phyloP scores from a whole-genome alignment of 1,284 basidiomycete species.

The Nidula niveotomentosa region DNA sequence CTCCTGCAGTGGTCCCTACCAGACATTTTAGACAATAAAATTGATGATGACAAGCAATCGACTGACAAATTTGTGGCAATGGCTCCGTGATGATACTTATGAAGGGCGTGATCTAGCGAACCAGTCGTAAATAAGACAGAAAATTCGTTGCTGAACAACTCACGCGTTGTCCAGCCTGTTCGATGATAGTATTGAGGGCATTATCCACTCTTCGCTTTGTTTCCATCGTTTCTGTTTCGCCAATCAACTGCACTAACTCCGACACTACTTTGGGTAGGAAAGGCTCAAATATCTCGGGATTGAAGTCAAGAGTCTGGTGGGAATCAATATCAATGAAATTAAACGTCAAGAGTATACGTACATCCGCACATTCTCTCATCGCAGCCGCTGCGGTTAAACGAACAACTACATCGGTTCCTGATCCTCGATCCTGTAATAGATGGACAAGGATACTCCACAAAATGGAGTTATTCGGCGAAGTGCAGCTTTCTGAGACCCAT shows the following conservation, averaged over 20 bases:
- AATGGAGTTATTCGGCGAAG: constrained; percentile 56
- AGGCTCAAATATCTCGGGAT: constrained; percentile 55
- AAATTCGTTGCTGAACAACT: constrained; percentile 8
- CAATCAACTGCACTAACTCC: constrained; percentile 67
- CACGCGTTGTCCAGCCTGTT: constrained; percentile 64
- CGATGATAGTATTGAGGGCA: constrained; percentile 73
- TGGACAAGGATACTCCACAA: constrained; percentile 83
- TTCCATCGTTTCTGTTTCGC: constrained; percentile 76
- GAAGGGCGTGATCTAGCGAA: constrained; percentile 65
- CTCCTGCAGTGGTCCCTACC: constrained; percentile 64
- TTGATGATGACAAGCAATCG: constrained; percentile 1
- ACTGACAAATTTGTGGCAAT: constrained; percentile 77
- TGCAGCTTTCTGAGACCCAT: constrained; percentile 72
- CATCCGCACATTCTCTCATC: constrained; percentile 79
- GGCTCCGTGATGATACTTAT: constrained; percentile 64
- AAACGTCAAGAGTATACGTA: constrained; percentile 37
- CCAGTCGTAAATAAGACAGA: too few species aligned
- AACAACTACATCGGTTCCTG: constrained; percentile 79
- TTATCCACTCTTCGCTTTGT: constrained; percentile 76
- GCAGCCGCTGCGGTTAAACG: constrained; percentile 79
- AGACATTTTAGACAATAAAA: constrained; percentile 5
- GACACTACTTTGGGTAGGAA: constrained; percentile 58
- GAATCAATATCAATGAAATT: constrained; percentile 1
- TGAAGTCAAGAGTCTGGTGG: constrained; percentile 58
- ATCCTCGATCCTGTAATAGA: constrained; percentile 66